Percentiles rank a stretch among this genome's conserved stretches.
phyloP scores from a whole-genome alignment of 257 asterid species.

The Nicotiana otophora region DNA sequence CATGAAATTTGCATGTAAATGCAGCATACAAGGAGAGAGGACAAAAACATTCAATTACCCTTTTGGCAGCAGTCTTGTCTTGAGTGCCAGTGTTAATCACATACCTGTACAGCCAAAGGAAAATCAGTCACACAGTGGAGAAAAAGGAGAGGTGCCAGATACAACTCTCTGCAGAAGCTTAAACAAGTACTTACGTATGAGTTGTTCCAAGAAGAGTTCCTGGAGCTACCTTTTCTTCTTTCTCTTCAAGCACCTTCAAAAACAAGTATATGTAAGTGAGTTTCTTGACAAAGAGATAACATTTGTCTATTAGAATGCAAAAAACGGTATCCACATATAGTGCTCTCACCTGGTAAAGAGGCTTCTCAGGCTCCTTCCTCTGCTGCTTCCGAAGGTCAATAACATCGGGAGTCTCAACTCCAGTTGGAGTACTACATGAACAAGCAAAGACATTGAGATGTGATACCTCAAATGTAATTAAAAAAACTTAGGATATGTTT shows the following conservation, averaged over 20 bases:
- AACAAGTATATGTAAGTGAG: neutral
- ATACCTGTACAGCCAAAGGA: slow-evolving; percentile 44
- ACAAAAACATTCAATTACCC: slow-evolving; percentile 42
- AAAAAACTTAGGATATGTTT: neutral
- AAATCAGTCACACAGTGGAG: neutral
- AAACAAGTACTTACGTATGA: slow-evolving; percentile 54
- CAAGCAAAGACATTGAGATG: slow-evolving; percentile 16
- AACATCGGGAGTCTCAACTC: slow-evolving; percentile 97
- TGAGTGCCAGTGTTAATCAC: slow-evolving; percentile 79
- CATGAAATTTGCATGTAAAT: neutral
- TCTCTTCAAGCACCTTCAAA: slow-evolving; percentile 82
- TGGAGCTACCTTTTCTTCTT: slow-evolving; percentile 79
- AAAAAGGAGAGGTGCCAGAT: neutral
- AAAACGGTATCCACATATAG: neutral
- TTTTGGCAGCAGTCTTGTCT: slow-evolving; percentile 84
- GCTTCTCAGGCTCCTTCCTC: slow-evolving; percentile 94
- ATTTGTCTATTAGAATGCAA: neutral
- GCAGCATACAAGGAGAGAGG: neutral
- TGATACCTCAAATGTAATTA: neutral
- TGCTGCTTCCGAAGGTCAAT: slow-evolving; percentile 98
- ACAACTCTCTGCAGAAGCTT: neutral
- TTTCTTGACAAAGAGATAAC: neutral
- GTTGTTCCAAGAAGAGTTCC: slow-evolving; percentile 78
- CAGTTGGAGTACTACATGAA: slow-evolving; percentile 79
- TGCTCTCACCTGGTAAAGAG: slow-evolving; percentile 72